These are phyloP conservation scores for Tulasnella sp. DNA, from an alignment of 768 basidiomycete species.

Conservation along the genomic window DNA sequence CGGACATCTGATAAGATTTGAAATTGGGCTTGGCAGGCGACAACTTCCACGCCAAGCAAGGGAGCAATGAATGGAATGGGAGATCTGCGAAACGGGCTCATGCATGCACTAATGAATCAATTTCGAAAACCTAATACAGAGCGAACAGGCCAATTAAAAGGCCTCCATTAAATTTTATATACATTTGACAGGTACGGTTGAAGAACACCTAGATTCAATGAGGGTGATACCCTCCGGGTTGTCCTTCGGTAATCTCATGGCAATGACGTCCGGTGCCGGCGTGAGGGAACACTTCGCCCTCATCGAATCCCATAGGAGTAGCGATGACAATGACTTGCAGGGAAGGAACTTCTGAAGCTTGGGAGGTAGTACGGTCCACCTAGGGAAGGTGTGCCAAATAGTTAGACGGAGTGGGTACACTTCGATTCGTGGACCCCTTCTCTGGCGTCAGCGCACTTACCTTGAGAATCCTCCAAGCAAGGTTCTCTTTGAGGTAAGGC, in stretches of 20 bases:
- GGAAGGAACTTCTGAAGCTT: background rate
- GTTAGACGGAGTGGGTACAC: constrained; percentile 3
- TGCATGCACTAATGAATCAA: background rate
- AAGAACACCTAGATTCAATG: background rate
- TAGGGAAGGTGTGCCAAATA: background rate
- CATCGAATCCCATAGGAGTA: background rate
- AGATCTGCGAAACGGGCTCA: background rate
- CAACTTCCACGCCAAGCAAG: background rate
- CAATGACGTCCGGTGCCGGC: background rate
- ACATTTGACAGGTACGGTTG: background rate
- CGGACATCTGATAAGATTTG: background rate
- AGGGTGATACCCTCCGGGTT: background rate
- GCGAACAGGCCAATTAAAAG: background rate
- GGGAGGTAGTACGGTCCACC: background rate
- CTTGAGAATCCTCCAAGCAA: constrained; percentile 27
- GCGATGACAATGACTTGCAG: constrained; percentile 14
- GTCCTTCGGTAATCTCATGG: background rate
- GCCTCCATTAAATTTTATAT: background rate
- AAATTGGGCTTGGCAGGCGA: background rate
- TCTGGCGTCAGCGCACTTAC: background rate
- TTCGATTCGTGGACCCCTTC: background rate
- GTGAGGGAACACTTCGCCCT: background rate
- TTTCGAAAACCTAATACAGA: background rate
- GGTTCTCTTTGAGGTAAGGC: constrained; percentile 13
- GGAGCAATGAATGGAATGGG: background rate